Base-by-base conservation (phyloP, 495 filamentous ascomycete species). In the Lasiosphaeris hirsuta region DNA sequence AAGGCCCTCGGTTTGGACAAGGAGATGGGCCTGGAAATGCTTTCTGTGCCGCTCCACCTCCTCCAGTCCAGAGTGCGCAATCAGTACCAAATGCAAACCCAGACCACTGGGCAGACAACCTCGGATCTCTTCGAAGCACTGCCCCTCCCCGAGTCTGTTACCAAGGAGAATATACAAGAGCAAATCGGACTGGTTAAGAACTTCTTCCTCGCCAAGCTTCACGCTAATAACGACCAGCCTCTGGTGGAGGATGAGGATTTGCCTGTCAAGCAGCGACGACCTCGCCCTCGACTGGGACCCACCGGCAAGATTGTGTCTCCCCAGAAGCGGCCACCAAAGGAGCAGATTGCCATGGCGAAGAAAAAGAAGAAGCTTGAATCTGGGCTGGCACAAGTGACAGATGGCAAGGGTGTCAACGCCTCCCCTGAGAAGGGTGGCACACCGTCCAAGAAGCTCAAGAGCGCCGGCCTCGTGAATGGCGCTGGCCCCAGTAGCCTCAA, bases 211-310 rank as follows among this genome's bases (percentile, higher is more conserved):
- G 83, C 84, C 61, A 96, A 95, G 68, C 74, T 99, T 43, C 86
- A 89, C 63, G 84, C 89, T 44, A 90, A 90, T 68, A 81, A 82
- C 66, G 88, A 93, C 65, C 81, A 91, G 66, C 85, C 89, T 35
- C 79, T 97, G 58, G 76, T 95, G 42, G 94, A 99, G 78, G 94
- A 99, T 70, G 92, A 97, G 63, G 93, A 97, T 60, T 74, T 99
- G 19, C 95, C 95, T 30, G 79, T 82, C 34, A 97, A 97, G 70
- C 92, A 97, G 72, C 80, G 93, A 42, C 85, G 87, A 55, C 90
- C 92, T n/a, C 90, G 90, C 63, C 92, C 94, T n/a, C 80, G 94
- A 59, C 83, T 99, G 15, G 92, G 92, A 54, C 90, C 93, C 40
- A 96, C 89, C 17, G 94, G 94, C 57, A 97, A 97, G 78, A 99